Percentiles rank a stretch among this genome's conserved stretches.
These are phyloP conservation scores for Starmerella stigmatis DNA, from an alignment of 805 yeast genomes.

Conservation along the genomic window DNA sequence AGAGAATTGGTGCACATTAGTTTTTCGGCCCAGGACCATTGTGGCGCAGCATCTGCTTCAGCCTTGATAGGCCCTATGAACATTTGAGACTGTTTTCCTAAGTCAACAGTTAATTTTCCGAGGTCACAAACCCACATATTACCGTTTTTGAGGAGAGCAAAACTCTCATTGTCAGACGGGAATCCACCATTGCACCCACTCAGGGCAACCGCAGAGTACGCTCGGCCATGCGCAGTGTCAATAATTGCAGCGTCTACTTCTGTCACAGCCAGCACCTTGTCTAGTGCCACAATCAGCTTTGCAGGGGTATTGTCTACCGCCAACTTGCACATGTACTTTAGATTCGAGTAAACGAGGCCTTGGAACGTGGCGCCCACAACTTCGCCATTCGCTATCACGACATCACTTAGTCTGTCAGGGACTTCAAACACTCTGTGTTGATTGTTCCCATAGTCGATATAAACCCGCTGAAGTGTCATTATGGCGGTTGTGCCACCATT, in stretches of 20 bases:
- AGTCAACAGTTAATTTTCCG: not conserved
- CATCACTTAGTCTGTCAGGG: not conserved
- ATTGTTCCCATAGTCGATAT: not conserved
- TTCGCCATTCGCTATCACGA: not conserved
- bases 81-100: not conserved
- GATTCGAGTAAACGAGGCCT: not conserved
- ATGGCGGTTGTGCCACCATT: not conserved
- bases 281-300: not conserved
- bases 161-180: not conserved
- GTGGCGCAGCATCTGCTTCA: not conserved
- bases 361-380: not conserved
- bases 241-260: not conserved
- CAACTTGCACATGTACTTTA: not conserved
- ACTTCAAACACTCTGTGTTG: not conserved
- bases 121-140: constrained; percentile 6
- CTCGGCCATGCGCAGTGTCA: not conserved
- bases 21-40: constrained; percentile 3
- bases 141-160: constrained; percentile 1
- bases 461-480: not conserved
- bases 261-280: constrained; percentile 1
- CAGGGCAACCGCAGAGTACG: not conserved
- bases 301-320: not conserved
- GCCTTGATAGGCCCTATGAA: not conserved
- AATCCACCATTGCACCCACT: not conserved
- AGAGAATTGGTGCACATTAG: not conserved